Conservation (phyloP, 2,329 filamentous ascomycete species). For the Intubia oerlemansii region DNA sequence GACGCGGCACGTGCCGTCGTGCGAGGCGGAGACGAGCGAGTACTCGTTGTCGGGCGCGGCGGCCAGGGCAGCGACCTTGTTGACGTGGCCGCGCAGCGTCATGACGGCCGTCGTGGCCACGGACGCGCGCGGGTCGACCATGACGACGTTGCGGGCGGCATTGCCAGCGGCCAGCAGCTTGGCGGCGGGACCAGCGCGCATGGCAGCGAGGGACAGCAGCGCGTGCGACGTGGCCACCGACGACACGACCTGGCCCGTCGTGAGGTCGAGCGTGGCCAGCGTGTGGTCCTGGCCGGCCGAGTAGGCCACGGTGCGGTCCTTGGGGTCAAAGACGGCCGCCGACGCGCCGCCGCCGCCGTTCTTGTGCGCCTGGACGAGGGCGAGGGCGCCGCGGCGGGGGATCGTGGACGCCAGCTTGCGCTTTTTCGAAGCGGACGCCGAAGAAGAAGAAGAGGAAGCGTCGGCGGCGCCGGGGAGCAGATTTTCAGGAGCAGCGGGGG, state of each 20-base stretch:
- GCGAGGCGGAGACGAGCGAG: conserved; percentile 70
- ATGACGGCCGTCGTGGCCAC: conserved; percentile 61
- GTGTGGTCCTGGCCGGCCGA: conserved; percentile 82
- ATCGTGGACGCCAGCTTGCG: conserved; percentile 39
- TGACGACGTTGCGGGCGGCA: conserved; percentile 65
- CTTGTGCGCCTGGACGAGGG: conserved; percentile 50
- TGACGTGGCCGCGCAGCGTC: conserved; percentile 79
- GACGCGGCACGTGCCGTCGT: conserved; percentile 79
- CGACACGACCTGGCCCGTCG: conserved; percentile 58
- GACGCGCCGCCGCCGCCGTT: conserved; percentile 34
- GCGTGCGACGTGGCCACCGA: conserved; percentile 69
- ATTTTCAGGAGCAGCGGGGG: conserved; percentile 42
- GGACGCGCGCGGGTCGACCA: conserved; percentile 75
- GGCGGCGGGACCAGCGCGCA: conserved; percentile 23
- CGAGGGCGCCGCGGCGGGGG: conserved; percentile 58
- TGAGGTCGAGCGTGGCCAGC: conserved; percentile 75
- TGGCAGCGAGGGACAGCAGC: conserved; percentile 55
- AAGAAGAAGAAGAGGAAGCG: too few species aligned
- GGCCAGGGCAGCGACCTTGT: conserved; percentile 36
- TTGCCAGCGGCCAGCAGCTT: conserved; percentile 50
- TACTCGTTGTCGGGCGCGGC: conserved; percentile 45
- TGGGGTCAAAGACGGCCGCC: conserved; percentile 66
- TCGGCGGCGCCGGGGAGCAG: conserved; percentile 43
- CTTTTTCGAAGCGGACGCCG: conserved; percentile 34
- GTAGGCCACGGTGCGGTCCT: conserved; percentile 76